Evolutionary conservation across 1,284 basidiomycete species (phyloP), one percentile per base, ranked within the genome.

Genomic region (Sanguinoderma infundibulare): DNA sequence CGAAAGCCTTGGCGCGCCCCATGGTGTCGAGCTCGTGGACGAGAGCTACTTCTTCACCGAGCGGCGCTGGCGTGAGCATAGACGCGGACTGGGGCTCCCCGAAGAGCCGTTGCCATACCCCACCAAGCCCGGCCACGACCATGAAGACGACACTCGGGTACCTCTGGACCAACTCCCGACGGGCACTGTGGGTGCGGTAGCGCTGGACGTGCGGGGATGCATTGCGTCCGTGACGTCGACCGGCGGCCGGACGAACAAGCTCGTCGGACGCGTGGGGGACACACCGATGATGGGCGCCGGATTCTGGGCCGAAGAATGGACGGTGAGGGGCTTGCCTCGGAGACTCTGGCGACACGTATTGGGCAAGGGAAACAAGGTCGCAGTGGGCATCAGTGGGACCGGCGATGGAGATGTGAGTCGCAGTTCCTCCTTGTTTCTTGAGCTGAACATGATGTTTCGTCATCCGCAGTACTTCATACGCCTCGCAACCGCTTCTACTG

Each of bases 141-240:
- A 66, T 0, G 64, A 64, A 1, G 69, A 69, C 7, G 53, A 63
- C 2, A 62, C 67, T 3, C 67, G 71, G 26, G 63, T 70, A 22
- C 73, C 77, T 24, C 75, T 89, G 2, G 89, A 91, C 69, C 78
- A 83, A 62, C 77, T 86, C 59, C 91, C 92, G 1, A 89, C 78
- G 44, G 93, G 92, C 2, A 94, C 92, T 0, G 91, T 95, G 3
- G 92, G 92, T 24, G 93, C 92, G 1, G 91, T 94, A 15, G 92
- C 91, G 2, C 77, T 94, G 32, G 92, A 95, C 71, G 70, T 80
- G 3, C 77, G 84, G 26, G 92, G 92, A 0, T 90, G 90, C 69
- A 87, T 94, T 54, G 85, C 87, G 0, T 76, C 82, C 5, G 79
- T 89, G 10, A 95, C 92, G 1, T 92, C 90, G 0, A 95, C 92